Conservation (phyloP, 2,329 filamentous ascomycete genomes). For the Fusarium robinianum region DNA sequence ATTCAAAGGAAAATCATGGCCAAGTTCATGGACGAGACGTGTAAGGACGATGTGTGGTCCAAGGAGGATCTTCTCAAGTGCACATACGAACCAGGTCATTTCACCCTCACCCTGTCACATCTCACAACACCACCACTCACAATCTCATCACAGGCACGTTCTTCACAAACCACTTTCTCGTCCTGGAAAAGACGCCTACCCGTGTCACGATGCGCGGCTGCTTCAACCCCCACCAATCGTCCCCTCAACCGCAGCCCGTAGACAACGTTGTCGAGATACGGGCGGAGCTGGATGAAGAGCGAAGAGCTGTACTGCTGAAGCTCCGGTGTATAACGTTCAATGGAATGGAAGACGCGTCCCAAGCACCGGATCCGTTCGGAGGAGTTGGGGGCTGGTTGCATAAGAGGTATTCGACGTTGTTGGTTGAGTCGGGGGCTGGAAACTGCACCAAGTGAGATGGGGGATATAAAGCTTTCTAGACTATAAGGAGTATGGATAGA, state of each 20-base stretch:
- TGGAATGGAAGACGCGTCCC: slow-evolving; percentile 16
- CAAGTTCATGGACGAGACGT: slow-evolving; percentile 12
- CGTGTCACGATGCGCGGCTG: slow-evolving; percentile 23
- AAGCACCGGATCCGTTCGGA: slow-evolving; percentile 19
- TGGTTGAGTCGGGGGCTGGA: slow-evolving; percentile 28
- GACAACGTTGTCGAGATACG: slow-evolving; percentile 26
- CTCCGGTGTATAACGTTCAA: slow-evolving; percentile 22
- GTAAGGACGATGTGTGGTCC: slow-evolving; percentile 22
- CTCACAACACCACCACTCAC: no score
- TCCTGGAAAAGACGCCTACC: slow-evolving; percentile 19
- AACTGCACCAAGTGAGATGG: no score
- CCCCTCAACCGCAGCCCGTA: neutral
- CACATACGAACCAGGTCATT: slow-evolving; percentile 28
- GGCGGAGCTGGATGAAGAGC: slow-evolving; percentile 5
- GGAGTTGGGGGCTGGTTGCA: slow-evolving; percentile 29
- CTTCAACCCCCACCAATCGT: slow-evolving; percentile 15
- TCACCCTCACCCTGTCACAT: fast-evolving
- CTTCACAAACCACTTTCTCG: slow-evolving; percentile 26
- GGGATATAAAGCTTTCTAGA: no score
- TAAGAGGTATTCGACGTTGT: slow-evolving; percentile 16
- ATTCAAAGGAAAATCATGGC: slow-evolving; percentile 23
- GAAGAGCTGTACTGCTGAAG: neutral
- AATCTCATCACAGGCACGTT: slow-evolving; percentile 14
- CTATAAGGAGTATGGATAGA: no score
- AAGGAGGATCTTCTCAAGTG: slow-evolving; percentile 18